Base-by-base conservation (phyloP, 805 yeast species). In the Teunomyces aglyptinius region DNA sequence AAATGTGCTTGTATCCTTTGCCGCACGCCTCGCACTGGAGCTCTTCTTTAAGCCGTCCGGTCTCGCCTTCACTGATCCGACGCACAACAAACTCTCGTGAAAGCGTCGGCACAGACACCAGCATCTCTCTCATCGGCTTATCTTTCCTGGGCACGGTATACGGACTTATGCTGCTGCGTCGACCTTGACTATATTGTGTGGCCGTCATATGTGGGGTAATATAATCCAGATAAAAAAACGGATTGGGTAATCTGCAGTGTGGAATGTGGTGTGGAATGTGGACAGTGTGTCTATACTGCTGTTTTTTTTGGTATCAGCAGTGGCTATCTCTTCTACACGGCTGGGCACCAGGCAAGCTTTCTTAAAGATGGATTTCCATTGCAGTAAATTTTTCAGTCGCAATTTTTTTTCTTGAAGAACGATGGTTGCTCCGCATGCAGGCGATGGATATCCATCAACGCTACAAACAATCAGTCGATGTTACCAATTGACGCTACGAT, bases 1-100 rank as follows among this genome's bases (percentile, higher is more conserved):
- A 83, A 5, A 89, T 85, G 67, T 89, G 96, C 62, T 88, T 89
- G 63, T 89, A 89, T 18, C 94, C 95, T 64, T 89, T 89, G 3
- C 96, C 96, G 58, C 96, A 89, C 3, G 94, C 89, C 64, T 89
- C 95, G 70, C 96, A 89, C 58, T 83, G 83, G 52, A 89, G 75
- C 59, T 86, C 91, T 60, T 89, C 95, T 63, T 88, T 89, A 41
- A 86, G 73, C 41, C 96, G 69, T 18, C 95, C 95, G 3, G 89
- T 81, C 61, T 87, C 95, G 40, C 96, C 96, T 63, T 88, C 96
- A 41, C 88, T 80, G 44, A 86, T 86, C 46, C 96, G 73, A 50
- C 96, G 74, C 12, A 86, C 92, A 3, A 88, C 95, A 64, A 87
- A 86, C 53, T 85, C 85, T 49, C 86, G 65, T 4, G 80, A 69